Conservation (phyloP, 73 alveolate genomes). For the Tetrahymena thermophila region DNA sequence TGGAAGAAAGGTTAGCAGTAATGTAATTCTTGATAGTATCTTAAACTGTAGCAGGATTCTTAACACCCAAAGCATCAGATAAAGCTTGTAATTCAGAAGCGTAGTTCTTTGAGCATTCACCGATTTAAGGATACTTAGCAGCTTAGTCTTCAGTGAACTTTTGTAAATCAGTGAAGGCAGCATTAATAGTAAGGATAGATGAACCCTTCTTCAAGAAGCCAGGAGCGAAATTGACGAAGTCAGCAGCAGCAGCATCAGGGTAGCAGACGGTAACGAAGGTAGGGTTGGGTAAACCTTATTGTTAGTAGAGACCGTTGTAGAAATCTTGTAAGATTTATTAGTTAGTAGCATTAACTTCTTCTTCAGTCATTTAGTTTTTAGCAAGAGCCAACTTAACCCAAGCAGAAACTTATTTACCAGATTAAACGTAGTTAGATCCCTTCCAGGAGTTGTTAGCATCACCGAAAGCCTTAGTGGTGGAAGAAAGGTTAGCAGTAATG, state of each 20-base stretch:
- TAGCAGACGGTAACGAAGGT: not conserved
- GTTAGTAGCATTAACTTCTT: not conserved
- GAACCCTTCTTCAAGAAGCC: not conserved
- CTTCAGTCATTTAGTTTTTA: too few relatives aligned
- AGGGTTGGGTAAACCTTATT: not conserved
- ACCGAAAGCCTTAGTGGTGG: not conserved
- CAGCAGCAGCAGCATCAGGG: not conserved
- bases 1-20: not conserved
- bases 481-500: not conserved
- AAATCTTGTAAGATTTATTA: not conserved
- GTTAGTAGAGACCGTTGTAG: not conserved
- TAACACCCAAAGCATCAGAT: not conserved
- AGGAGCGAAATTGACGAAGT: not conserved
- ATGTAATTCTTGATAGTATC: not conserved
- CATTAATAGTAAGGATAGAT: not conserved
- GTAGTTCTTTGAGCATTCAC: not conserved
- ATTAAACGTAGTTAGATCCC: not conserved
- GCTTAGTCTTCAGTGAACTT: not conserved
- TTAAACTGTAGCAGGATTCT: not conserved
- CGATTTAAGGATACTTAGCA: not conserved
- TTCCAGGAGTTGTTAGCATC: slow-evolving; percentile 1
- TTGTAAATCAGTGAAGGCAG: not conserved
- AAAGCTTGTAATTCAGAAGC: not conserved
- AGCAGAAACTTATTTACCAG: not conserved
- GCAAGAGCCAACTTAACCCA: not conserved